Evolutionary conservation across 305 asterid species (phyloP), one percentile per base, ranked within the genome.

Genomic region (Solanum hybrid): DNA sequence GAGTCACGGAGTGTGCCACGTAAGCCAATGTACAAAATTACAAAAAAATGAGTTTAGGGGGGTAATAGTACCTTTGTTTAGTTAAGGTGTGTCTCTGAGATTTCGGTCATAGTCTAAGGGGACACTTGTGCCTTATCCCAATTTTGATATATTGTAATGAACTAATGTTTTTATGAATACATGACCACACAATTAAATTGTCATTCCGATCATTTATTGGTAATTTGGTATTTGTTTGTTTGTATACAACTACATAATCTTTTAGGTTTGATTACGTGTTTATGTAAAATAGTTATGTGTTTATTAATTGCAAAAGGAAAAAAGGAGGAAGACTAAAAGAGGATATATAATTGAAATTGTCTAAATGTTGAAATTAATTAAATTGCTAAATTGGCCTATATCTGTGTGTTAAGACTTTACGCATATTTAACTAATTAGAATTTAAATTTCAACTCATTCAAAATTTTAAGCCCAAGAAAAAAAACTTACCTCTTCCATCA

Each of bases 401-500:
- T 72, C 34, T 84, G 1, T 20, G 6, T 31, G 31, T 51, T 31
- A 84, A 29, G 4, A 84, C 41, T 41, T 8, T 10, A 84, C 34
- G 22, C 12, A 84, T 57, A 31, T 84, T 84, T 31, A 51, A 20
- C 41, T 84, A 6, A 57, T 29, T 51, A 51, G 27, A 57, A 84
- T 51, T 57, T 45, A 1, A 20, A 31, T 51, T 84, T 10, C 77
- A 31, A 39, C 70, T 36, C 87, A 38, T 81, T 38, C 33, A 39
- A 81, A 81, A 0, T 13, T 81, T 24, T 39, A 38, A 38, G 0
- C 36, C 1, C 34, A 36, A 79, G 15, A 72, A 72, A 11, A 72
- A 11, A 81, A 57, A 51, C 41, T 84, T 95, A 97, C 99, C 99
- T 97, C 99, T 91, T 98, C 99, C 73, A 92, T 88, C 86, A 97